phyloP scores from a whole-genome alignment of 1,284 basidiomycete species.

The Sphagnurus paluster region DNA sequence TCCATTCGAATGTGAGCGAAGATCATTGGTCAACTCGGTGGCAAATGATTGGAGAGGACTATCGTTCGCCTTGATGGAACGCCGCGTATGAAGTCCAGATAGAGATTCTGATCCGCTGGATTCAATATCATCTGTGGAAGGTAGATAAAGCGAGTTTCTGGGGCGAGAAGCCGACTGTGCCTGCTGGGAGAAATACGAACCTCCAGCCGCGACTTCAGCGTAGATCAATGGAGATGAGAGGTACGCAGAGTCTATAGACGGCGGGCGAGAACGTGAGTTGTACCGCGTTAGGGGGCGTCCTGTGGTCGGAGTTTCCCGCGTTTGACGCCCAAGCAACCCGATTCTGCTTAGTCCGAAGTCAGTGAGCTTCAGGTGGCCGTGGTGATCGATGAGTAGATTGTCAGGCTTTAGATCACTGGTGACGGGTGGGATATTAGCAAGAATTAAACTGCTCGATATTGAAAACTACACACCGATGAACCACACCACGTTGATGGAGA shows the following conservation, averaged over 20 bases:
- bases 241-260: constrained; percentile 83
- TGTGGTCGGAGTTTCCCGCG: constrained; percentile 74
- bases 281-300: constrained; percentile 58
- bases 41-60: constrained; percentile 83
- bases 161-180: constrained; percentile 55
- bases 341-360: constrained; percentile 98
- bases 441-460: not conserved
- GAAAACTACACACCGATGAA: constrained; percentile 82
- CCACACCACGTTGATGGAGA: constrained; percentile 90
- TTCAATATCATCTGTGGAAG: constrained; percentile 78
- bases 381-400: constrained; percentile 94
- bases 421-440: constrained; percentile 1
- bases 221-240: constrained; percentile 70
- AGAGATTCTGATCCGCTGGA: constrained; percentile 85
- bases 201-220: constrained; percentile 54
- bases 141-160: constrained; percentile 64
- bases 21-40: constrained; percentile 77
- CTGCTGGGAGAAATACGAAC: constrained; percentile 82
- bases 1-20: constrained; percentile 63
- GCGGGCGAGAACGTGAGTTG: constrained; percentile 69
- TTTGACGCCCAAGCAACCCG: constrained; percentile 95
- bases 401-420: constrained; percentile 95
- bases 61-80: constrained; percentile 53
- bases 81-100: constrained; percentile 56
- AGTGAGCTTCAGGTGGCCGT: constrained; percentile 95